These are phyloP conservation scores for Pseudohalonectria lignicola DNA, from an alignment of 2,329 filamentous ascomycete species.

Conservation along the genomic window DNA sequence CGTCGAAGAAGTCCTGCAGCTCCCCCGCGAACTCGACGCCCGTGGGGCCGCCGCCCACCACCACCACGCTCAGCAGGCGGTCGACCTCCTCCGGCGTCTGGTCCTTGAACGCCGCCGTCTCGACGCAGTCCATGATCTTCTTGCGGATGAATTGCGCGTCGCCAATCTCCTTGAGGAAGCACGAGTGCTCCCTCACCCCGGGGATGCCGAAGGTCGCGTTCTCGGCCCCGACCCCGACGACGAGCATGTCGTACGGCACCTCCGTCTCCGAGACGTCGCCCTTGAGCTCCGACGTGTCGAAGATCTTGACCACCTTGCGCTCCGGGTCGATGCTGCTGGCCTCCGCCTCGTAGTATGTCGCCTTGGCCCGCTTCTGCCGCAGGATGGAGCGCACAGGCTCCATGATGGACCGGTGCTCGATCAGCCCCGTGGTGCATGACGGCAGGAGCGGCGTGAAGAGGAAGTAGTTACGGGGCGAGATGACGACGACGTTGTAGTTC, in stretches of 20 bases:
- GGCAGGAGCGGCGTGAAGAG: constrained; percentile 96
- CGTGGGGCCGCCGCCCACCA: constrained; percentile 84
- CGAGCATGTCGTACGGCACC: constrained; percentile 95
- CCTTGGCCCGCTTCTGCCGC: constrained; percentile 83
- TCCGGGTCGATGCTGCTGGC: constrained; percentile 91
- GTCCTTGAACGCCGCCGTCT: constrained; percentile 97
- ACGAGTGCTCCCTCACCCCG: constrained; percentile 87
- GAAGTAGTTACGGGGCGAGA: constrained; percentile 99
- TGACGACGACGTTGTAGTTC: constrained; percentile 97
- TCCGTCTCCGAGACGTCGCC: constrained; percentile 73
- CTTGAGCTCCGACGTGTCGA: constrained; percentile 88
- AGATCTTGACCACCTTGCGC: constrained; percentile 78
- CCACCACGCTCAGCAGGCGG: constrained; percentile 96
- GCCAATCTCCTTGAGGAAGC: constrained; percentile 96
- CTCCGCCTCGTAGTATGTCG: constrained; percentile 97
- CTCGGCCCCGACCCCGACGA: constrained; percentile 93
- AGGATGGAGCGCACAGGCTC: constrained; percentile 95
- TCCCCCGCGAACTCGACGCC: constrained; percentile 98
- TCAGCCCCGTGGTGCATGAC: constrained; percentile 92
- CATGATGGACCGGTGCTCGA: constrained; percentile 99
- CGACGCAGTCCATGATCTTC: constrained; percentile 99
- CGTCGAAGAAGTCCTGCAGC: constrained; percentile 97
- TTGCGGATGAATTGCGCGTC: constrained; percentile 95
- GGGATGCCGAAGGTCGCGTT: constrained; percentile 98
- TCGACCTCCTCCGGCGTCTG: constrained; percentile 80